Conservation (phyloP, 2,329 filamentous ascomycete genomes). For the Pyrenochaeta sp. region DNA sequence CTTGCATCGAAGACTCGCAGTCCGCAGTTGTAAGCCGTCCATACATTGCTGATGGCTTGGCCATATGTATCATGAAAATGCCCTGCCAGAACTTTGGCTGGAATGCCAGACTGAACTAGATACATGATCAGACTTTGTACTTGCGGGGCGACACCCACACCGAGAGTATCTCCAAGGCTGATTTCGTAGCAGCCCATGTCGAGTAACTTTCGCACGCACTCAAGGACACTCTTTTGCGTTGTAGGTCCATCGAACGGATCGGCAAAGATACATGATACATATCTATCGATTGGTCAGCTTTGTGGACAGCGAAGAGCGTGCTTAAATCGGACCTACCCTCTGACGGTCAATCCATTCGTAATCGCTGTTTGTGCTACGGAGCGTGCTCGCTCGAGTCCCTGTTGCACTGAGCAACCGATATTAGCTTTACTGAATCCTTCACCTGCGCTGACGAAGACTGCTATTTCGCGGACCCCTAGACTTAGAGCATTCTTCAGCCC, state of each 20-base stretch:
- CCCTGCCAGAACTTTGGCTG: constrained; percentile 27
- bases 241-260: constrained; percentile 48
- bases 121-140: constrained; percentile 43
- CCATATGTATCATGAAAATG: constrained; percentile 43
- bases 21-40: constrained; percentile 28
- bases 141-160: constrained; percentile 27
- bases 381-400: constrained; percentile 47
- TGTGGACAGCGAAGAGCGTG: too few relatives aligned
- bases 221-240: constrained; percentile 19
- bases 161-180: constrained; percentile 34
- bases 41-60: constrained; percentile 34
- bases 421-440: constrained; percentile 55
- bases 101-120: constrained; percentile 32
- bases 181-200: constrained; percentile 38
- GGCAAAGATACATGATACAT: constrained; percentile 49
- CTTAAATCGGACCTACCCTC: constrained; percentile 30
- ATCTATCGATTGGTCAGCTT: not conserved
- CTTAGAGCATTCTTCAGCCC: constrained; percentile 65
- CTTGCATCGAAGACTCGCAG: constrained; percentile 34
- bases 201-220: constrained; percentile 10
- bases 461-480: constrained; percentile 48
- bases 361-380: constrained; percentile 41
- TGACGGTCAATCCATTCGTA: constrained; percentile 35
- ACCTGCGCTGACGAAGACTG: constrained; percentile 52
- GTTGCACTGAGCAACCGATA: constrained; percentile 50